These are phyloP conservation scores for Insectozyma bohioensis DNA, from an alignment of 1,139 yeast species.

Conservation along the genomic window DNA sequence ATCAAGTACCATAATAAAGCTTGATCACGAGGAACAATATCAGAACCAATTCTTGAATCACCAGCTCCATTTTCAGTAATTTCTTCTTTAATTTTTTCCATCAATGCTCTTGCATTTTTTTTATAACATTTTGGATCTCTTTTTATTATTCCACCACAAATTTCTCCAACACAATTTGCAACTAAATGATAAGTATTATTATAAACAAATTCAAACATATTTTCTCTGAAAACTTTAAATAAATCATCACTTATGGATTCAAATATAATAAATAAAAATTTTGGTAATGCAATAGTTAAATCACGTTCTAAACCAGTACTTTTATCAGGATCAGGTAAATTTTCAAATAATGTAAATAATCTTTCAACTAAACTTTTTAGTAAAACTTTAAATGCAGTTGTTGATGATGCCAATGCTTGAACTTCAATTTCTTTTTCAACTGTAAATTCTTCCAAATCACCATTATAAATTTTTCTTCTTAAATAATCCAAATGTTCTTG, in stretches of 20 bases:
- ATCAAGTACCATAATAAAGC: slow-evolving; percentile 72
- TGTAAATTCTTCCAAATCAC: slow-evolving; percentile 16
- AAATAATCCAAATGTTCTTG: slow-evolving; percentile 58
- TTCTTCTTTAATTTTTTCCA: slow-evolving; percentile 62
- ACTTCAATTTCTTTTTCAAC: slow-evolving; percentile 47
- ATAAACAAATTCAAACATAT: slow-evolving; percentile 55
- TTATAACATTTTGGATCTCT: slow-evolving; percentile 55
- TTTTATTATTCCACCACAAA: slow-evolving; percentile 67
- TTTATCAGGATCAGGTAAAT: slow-evolving; percentile 64
- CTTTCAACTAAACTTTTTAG: slow-evolving; percentile 58
- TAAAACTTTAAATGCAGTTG: slow-evolving; percentile 67
- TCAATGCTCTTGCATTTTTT: slow-evolving; percentile 43
- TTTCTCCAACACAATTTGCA: slow-evolving; percentile 66
- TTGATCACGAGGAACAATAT: slow-evolving; percentile 74
- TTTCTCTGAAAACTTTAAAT: slow-evolving; percentile 52
- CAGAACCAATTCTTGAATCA: slow-evolving; percentile 62
- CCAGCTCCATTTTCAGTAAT: slow-evolving; percentile 88
- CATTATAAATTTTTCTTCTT: slow-evolving; percentile 32
- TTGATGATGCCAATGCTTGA: slow-evolving; percentile 68
- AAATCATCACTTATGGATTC: slow-evolving; percentile 71
- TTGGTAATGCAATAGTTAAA: slow-evolving; percentile 59
- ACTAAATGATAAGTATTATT: slow-evolving; percentile 64
- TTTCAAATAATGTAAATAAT: slow-evolving; percentile 67
- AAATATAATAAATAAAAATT: slow-evolving; percentile 63
- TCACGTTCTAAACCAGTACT: slow-evolving; percentile 50